These are phyloP conservation scores for Metschnikowia noctiluminum DNA, from an alignment of 805 yeast genomes.

Conservation along the genomic window DNA sequence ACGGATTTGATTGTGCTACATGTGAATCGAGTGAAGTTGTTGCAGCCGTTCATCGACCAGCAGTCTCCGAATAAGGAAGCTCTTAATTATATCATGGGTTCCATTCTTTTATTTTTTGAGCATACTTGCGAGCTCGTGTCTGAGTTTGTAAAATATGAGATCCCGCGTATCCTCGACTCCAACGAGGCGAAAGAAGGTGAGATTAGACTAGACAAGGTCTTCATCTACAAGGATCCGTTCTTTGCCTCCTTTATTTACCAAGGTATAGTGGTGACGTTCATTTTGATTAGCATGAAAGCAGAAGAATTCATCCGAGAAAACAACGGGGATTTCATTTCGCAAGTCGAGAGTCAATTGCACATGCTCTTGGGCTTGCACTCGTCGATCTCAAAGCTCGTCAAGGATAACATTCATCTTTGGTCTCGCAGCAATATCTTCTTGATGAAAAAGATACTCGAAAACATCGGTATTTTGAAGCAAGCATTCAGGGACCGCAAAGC, in stretches of 20 bases:
- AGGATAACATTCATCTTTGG: conserved; percentile 28
- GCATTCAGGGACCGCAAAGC: conserved; percentile 2
- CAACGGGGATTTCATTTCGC: conserved; percentile 20
- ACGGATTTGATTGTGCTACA: conserved; percentile 46
- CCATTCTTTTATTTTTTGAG: conserved; percentile 30
- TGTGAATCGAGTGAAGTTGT: conserved; percentile 49
- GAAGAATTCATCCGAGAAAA: conserved; percentile 27
- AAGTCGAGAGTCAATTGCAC: conserved; percentile 23
- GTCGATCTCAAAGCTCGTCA: conserved; percentile 19
- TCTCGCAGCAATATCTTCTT: conserved; percentile 32
- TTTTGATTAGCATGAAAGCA: conserved; percentile 43
- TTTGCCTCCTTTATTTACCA: conserved; percentile 49
- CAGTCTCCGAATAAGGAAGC: conserved; percentile 28
- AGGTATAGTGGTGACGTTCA: conserved; percentile 49
- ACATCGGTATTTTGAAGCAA: conserved; percentile 23
- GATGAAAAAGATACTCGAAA: conserved; percentile 28
- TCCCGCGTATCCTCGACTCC: conserved; percentile 11
- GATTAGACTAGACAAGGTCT: conserved; percentile 31
- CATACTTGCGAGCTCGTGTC: conserved; percentile 14
- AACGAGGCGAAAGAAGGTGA: conserved; percentile 7
- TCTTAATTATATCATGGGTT: conserved; percentile 35
- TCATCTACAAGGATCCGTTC: conserved; percentile 42
- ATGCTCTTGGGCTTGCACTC: conserved; percentile 24
- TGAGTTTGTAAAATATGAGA: conserved; percentile 10
- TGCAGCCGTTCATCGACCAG: conserved; percentile 48